Base-by-base conservation (phyloP, 495 filamentous ascomycete genomes). In the Aspergillus saccharolyticus region DNA sequence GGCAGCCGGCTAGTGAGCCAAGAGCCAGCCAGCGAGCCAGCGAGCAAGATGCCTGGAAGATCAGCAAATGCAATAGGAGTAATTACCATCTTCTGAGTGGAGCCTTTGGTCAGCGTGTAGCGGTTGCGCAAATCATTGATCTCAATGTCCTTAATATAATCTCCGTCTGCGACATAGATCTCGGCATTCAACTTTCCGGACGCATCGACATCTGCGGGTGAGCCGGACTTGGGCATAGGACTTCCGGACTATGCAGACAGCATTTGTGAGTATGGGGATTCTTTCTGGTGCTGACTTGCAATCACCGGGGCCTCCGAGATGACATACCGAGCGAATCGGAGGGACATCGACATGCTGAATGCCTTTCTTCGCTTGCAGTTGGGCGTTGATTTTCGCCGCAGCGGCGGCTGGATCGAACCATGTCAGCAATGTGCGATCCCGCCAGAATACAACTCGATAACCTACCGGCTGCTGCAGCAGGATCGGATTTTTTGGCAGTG, bases 11-110 rank as follows among this genome's bases (percentile, higher is more conserved):
- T 9, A 9, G 25, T 9, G 3, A 28, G 25, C 25, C 25, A 28
- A n/a, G n/a, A n/a, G 25, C 25, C 25, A 28, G 71, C 66, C 70
- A 66, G 64, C 68, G 66, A 63, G 60, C 66, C 60, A 61, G 66
- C 66, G 64, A 73, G 63, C 70, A 59, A 55, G 45, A 59, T 66
- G 73, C 81, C 86, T 90, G 85, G 75, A 77, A 64, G 74, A 93
- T 95, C 89, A 95, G 90, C 88, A 80, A 76, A 78, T 69, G 80
- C 78, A 81, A 84, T 77, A 85, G 82, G 85, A 75, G 68, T 80
- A 90, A 87, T 96, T 97, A 98, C 94, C 94, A 92, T 96, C 83
- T 96, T 95, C 81, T 98, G 94, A 61, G 91, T 96, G 65, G 89
- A 87, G 63, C 94, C 93, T 82, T 96, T 98, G 60, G 94, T 98